Conservation (phyloP, 2,329 filamentous ascomycete genomes). For the Didymella pinodella region DNA sequence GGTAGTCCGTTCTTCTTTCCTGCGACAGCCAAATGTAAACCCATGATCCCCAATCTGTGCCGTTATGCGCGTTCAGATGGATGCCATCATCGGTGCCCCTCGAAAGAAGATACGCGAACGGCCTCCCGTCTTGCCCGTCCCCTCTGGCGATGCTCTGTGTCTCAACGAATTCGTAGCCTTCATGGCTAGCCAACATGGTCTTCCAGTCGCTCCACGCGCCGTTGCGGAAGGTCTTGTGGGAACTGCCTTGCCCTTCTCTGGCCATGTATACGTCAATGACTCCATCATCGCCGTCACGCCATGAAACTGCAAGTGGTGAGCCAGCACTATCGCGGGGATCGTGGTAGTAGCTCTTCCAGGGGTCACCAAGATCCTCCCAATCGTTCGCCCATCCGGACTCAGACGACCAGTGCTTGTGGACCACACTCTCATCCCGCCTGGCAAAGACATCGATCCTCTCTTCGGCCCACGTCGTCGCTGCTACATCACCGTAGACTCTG, state of each 20-base stretch:
- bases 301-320: conserved; percentile 6
- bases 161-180: conserved; percentile 18
- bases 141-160: conserved; percentile 22
- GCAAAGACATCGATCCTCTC: conserved; percentile 23
- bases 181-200: conserved; percentile 13
- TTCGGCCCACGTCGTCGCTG: conserved; percentile 19
- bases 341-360: not conserved
- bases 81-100: conserved; percentile 21
- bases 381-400: not conserved
- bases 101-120: conserved; percentile 18
- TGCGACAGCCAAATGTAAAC: not conserved
- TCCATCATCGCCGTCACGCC: conserved; percentile 3
- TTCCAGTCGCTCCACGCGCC: conserved; percentile 22
- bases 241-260: not conserved
- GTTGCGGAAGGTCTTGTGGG: conserved; percentile 16
- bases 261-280: conserved; percentile 21
- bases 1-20: not conserved
- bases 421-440: not conserved
- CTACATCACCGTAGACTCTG: conserved; percentile 11
- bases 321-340: not conserved
- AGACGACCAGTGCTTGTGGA: conserved; percentile 9
- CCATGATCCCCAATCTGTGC: conserved; percentile 19
- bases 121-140: conserved; percentile 3
- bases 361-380: conserved; percentile 11
- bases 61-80: conserved; percentile 16